Conservation (phyloP, 2,329 filamentous ascomycete species). For the Beauveria bassiana region DNA sequence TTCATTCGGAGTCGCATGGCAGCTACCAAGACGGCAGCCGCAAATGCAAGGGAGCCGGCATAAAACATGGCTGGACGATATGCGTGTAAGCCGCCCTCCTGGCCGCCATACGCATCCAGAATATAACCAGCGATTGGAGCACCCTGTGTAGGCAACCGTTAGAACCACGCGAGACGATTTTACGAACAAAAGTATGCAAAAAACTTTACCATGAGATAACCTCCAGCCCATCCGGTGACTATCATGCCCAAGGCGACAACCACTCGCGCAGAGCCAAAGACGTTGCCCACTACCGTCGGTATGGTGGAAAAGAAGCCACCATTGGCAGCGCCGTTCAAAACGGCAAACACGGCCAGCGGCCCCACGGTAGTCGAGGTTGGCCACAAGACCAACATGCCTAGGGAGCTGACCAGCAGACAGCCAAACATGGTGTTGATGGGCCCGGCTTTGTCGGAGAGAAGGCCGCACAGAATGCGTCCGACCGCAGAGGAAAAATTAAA, state of each 20-base stretch:
- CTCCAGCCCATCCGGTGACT: conserved; percentile 51
- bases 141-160: conserved; percentile 26
- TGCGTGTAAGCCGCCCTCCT: conserved; percentile 38
- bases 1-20: conserved; percentile 36
- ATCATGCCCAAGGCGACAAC: conserved; percentile 55
- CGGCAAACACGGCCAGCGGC: conserved; percentile 44
- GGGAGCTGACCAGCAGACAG: conserved; percentile 38
- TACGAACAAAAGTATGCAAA: neutral
- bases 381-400: conserved; percentile 53
- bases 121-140: conserved; percentile 54
- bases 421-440: conserved; percentile 44
- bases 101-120: conserved; percentile 46
- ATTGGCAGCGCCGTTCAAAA: conserved; percentile 51
- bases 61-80: conserved; percentile 57
- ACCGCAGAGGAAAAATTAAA: conserved; percentile 52
- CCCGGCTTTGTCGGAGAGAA: conserved; percentile 43
- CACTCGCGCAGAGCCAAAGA: conserved; percentile 48
- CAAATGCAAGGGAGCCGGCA: conserved; percentile 44
- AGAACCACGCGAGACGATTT: neutral
- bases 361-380: conserved; percentile 44
- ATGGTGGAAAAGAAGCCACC: conserved; percentile 54
- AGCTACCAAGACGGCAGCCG: conserved; percentile 34
- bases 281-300: conserved; percentile 51
- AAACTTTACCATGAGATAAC: conserved; percentile 48
- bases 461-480: conserved; percentile 44